These are phyloP conservation scores for Fusarium sp. DNA, from an alignment of 2,329 filamentous ascomycete species.

Conservation along the genomic window DNA sequence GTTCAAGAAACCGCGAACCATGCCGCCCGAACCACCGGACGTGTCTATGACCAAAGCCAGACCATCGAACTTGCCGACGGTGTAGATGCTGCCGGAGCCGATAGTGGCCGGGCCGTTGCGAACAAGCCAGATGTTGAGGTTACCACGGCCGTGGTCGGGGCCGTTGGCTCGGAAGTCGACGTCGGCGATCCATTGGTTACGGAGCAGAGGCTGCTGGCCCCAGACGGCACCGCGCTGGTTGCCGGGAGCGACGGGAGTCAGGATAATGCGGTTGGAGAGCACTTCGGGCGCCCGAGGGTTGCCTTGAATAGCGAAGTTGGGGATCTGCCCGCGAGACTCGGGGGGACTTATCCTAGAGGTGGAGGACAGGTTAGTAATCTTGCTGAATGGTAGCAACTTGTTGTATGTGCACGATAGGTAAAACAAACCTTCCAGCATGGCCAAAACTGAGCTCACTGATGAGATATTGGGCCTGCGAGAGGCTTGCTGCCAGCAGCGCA, in stretches of 20 bases:
- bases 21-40: slow-evolving; percentile 80
- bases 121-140: slow-evolving; percentile 93
- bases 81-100: slow-evolving; percentile 83
- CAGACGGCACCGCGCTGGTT: slow-evolving; percentile 87
- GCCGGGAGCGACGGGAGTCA: slow-evolving; percentile 89
- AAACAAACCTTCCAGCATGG: slow-evolving; percentile 68
- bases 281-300: slow-evolving; percentile 67
- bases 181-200: slow-evolving; percentile 81
- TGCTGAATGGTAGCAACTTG: background rate
- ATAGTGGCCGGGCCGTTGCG: slow-evolving; percentile 73
- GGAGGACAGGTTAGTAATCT: slow-evolving; percentile 22
- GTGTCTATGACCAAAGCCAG: slow-evolving; percentile 87
- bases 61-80: slow-evolving; percentile 87
- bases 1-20: slow-evolving; percentile 91
- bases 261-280: slow-evolving; percentile 89
- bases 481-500: slow-evolving; percentile 57
- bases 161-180: slow-evolving; percentile 90
- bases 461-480: slow-evolving; percentile 72
- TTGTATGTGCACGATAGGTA: slow-evolving; percentile 3
- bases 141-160: slow-evolving; percentile 85
- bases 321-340: slow-evolving; percentile 59
- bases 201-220: slow-evolving; percentile 71
- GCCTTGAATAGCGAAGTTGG: slow-evolving; percentile 66
- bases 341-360: slow-evolving; percentile 71
- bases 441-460: slow-evolving; percentile 84